These are phyloP conservation scores for Arachis hypogaea DNA, from an alignment of 306 rosid genomes.

Conservation along the genomic window DNA sequence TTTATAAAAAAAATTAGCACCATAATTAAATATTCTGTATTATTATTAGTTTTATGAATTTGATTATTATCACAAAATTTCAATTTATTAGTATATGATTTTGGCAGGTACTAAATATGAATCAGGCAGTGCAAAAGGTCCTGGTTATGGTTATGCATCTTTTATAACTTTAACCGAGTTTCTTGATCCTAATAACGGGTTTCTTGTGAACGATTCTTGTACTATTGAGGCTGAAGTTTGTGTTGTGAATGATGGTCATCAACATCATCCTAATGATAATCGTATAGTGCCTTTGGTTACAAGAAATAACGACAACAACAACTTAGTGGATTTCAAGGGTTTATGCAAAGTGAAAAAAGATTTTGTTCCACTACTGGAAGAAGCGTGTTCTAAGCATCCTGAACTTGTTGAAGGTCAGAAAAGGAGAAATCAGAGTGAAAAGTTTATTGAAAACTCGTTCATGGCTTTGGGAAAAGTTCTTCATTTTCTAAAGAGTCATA, in stretches of 20 bases:
- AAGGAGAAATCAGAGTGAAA: conserved; percentile 12
- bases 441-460: background rate
- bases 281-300: background rate
- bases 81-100: background rate
- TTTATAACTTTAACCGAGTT: conserved; percentile 64
- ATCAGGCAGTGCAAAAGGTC: conserved; percentile 45
- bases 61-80: no score
- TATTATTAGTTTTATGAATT: no score
- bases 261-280: no score
- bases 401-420: background rate
- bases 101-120: conserved; percentile 51
- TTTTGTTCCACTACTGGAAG: conserved; percentile 7
- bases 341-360: background rate
- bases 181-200: conserved; percentile 52
- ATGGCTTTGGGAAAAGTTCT: conserved; percentile 24
- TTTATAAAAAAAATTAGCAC: no score
- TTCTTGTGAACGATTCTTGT: conserved; percentile 55
- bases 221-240: conserved; percentile 62
- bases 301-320: background rate
- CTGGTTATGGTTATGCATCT: conserved; percentile 63
- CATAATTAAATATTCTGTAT: no score
- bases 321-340: conserved; percentile 25
- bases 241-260: conserved; percentile 19
- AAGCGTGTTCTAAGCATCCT: no score
- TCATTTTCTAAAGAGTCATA: conserved; percentile 8